These are phyloP conservation scores for Fraxinus excelsior DNA, from an alignment of 257 asterid genomes.

Conservation along the genomic window DNA sequence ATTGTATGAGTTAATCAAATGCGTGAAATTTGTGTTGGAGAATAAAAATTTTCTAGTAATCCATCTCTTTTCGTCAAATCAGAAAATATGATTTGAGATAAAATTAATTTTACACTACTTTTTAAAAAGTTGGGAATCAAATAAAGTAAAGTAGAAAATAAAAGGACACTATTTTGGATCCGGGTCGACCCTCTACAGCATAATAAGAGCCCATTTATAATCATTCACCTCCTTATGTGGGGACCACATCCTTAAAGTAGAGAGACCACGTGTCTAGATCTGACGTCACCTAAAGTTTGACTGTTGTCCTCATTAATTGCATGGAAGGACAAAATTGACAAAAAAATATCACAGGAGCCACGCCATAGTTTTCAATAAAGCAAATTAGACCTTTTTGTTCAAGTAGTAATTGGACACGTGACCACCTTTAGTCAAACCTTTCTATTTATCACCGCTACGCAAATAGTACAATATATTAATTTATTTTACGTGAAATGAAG, in stretches of 20 bases:
- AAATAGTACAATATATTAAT: not conserved
- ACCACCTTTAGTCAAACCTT: slow-evolving; percentile 27
- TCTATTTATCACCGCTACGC: slow-evolving; percentile 18
- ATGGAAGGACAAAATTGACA: not conserved
- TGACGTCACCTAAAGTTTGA: slow-evolving; percentile 19
- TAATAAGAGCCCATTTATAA: not conserved
- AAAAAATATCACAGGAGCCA: slow-evolving; percentile 28
- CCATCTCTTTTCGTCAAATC: not conserved
- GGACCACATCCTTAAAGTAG: not conserved
- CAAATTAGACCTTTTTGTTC: slow-evolving; percentile 5
- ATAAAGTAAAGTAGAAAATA: not conserved
- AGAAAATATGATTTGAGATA: not conserved
- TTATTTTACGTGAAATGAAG: slow-evolving; percentile 28
- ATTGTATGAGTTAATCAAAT: not conserved
- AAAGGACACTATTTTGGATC: not conserved
- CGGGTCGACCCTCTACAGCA: not conserved
- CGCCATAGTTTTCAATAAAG: slow-evolving; percentile 32
- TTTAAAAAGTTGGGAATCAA: not conserved
- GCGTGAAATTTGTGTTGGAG: not conserved
- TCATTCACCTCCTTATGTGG: not conserved
- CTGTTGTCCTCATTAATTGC: slow-evolving; percentile 5
- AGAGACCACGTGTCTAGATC: slow-evolving; percentile 30
- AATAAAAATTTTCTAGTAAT: too few relatives aligned
- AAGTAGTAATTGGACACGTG: slow-evolving; percentile 28
- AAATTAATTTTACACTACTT: not conserved